These are phyloP conservation scores for Ceratocystis eucalypticola DNA, from an alignment of 2,329 filamentous ascomycete genomes.

Conservation along the genomic window DNA sequence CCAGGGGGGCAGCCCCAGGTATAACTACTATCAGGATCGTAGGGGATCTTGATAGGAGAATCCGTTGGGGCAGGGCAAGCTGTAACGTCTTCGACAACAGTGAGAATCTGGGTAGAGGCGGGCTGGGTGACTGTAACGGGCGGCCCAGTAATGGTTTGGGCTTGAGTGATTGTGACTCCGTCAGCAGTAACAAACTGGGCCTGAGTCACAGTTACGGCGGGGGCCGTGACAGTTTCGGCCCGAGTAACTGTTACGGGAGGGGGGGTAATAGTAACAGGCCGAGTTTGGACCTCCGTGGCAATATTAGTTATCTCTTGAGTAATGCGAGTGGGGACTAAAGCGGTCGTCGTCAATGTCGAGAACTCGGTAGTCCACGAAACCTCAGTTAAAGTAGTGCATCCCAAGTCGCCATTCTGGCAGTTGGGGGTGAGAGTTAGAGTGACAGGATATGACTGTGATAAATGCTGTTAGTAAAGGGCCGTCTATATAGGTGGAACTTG, in stretches of 20 bases:
- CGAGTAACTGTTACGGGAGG: conserved; percentile 18
- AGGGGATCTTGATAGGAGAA: conserved; percentile 24
- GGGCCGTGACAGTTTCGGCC: conserved; percentile 19
- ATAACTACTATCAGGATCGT: conserved; percentile 29
- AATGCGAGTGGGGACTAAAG: conserved; percentile 15
- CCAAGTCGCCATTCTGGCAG: background rate
- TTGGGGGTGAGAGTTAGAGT: conserved; percentile 20
- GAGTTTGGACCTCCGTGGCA: conserved; percentile 20
- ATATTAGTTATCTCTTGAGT: conserved; percentile 19
- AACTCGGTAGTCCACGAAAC: conserved; percentile 21
- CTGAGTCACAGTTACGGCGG: conserved; percentile 17
- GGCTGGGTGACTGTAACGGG: conserved; percentile 25
- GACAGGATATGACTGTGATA: conserved; percentile 22
- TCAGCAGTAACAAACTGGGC: conserved; percentile 7
- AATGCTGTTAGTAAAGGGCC: conserved; percentile 5
- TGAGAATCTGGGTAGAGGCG: conserved; percentile 21
- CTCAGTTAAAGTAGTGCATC: conserved; percentile 11
- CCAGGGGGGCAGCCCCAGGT: conserved; percentile 44
- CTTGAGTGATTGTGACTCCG: conserved; percentile 19
- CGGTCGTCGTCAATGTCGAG: conserved; percentile 20
- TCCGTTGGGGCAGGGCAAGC: conserved; percentile 26
- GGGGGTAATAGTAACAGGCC: conserved; percentile 24
- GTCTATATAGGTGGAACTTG: background rate
- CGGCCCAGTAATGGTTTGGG: conserved; percentile 25
- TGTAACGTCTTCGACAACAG: conserved; percentile 25